phyloP scores from a whole-genome alignment of 371 early-diverging fungal species.

The Mucor lusitanicus region DNA sequence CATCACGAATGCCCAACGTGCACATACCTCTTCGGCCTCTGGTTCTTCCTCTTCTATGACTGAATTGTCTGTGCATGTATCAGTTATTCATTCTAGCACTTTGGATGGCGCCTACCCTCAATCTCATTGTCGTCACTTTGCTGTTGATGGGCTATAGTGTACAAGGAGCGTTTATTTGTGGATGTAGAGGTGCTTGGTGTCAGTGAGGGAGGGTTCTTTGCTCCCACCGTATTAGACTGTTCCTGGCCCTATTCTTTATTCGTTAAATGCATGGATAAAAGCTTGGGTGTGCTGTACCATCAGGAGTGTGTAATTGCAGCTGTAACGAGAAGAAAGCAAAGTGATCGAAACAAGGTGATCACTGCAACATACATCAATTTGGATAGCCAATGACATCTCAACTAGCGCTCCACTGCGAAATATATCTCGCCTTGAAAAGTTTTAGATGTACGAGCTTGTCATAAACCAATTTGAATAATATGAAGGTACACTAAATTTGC shows the following conservation, averaged over 20 bases:
- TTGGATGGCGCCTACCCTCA: neutral
- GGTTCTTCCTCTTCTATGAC: neutral
- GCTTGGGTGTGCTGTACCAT: neutral
- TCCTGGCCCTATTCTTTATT: neutral
- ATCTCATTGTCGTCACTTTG: neutral
- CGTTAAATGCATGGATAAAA: neutral
- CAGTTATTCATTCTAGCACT: neutral
- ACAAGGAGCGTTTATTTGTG: neutral
- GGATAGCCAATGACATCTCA: neutral
- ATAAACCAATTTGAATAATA: neutral
- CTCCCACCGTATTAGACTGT: neutral
- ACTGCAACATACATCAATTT: neutral
- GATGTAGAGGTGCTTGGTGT: slow-evolving; percentile 8
- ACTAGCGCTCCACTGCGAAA: neutral
- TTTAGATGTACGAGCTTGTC: neutral
- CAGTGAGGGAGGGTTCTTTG: neutral
- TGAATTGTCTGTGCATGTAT: neutral
- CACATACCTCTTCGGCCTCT: neutral
- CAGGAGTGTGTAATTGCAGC: neutral
- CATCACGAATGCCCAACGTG: neutral
- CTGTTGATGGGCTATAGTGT: neutral
- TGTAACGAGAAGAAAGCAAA: neutral
- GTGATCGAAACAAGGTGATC: neutral
- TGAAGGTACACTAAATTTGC: neutral
- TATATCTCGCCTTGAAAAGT: neutral